phyloP scores from a whole-genome alignment of 140 eudicot species.

The Erigeron philadelphicus region DNA sequence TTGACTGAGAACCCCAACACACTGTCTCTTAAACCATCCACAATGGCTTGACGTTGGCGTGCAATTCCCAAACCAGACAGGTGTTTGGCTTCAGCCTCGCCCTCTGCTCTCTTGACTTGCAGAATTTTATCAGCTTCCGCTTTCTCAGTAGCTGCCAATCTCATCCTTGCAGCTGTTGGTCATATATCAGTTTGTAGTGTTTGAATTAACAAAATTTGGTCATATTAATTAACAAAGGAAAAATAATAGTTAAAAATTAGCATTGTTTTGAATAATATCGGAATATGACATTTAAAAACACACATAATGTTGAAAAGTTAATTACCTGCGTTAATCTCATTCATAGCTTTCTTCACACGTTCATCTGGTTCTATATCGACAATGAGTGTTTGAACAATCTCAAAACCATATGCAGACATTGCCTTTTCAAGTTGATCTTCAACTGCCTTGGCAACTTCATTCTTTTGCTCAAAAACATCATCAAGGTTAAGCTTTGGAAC shows the following conservation, averaged over 20 bases:
- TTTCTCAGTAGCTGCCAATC: constrained; percentile 79
- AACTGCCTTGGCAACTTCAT: constrained; percentile 76
- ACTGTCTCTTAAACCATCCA: constrained; percentile 74
- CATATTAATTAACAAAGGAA: no score
- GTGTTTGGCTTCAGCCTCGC: constrained; percentile 74
- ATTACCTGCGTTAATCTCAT: constrained; percentile 80
- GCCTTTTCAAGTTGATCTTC: constrained; percentile 86
- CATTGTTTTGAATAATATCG: not conserved
- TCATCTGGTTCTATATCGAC: constrained; percentile 78
- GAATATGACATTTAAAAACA: not conserved
- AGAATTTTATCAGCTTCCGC: constrained; percentile 82
- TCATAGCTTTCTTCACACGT: constrained; percentile 79
- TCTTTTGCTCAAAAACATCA: constrained; percentile 79
- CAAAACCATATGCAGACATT: constrained; percentile 78
- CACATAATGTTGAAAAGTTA: not conserved
- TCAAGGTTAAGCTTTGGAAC: constrained; percentile 76
- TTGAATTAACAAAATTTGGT: not conserved
- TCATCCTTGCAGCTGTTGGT: constrained; percentile 62
- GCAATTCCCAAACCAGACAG: constrained; percentile 80
- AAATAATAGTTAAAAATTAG: not conserved
- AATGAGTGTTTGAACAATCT: constrained; percentile 76
- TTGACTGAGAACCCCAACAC: constrained; percentile 77
- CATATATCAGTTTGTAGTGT: not conserved
- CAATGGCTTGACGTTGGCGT: constrained; percentile 79
- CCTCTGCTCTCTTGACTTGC: constrained; percentile 77